Evolutionary conservation across 2,329 filamentous ascomycete species (phyloP), one percentile per base, ranked within the genome.

Genomic region (Bimuria novae-zelandiae): DNA sequence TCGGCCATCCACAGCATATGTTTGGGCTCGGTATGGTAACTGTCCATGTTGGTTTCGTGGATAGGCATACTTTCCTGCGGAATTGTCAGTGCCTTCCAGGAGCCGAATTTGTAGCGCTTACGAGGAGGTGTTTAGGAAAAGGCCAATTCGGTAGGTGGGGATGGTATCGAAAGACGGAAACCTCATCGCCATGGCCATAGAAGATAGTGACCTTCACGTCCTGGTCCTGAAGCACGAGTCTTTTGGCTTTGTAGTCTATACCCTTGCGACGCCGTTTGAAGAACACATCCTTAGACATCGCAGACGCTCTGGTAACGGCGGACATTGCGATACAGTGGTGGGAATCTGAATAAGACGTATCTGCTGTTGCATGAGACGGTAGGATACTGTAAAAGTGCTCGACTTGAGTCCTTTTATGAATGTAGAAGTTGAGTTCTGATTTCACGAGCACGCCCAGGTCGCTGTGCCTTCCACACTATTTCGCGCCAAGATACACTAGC

Each of bases 161-260:
- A 42, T 54, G 52, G 4, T 46, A 45, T 2, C 36, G 40, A 37
- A 54, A 54, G 8, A 46, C n/a, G 7, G 40, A 46, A 10, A 51
- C 1, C 25, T 54, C 46, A 32, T 54, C 22, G 2, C 47, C 39
- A 25, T 54, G 41, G 19, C 2, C 10, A 35, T 50, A 54, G 35
- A 51, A 46, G 23, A 51, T 51, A 29, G 35, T 19, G 4, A 54
- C 29, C 39, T 47, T 50, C 16, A 54, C 47, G 17, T 46, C 19
- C 14, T 54, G 36, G 23, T 49, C 37, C 16, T 54, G 39, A 4
- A 42, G 33, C 3, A 46, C 46, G 19, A 54, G n/a, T 7, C 36
- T 25, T 21, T 35, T 50, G 23, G 46, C 52, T 42, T 54, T 54
- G 16, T 16, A 12, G 14, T 54, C 27, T 10, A 54, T 14, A 1